phyloP scores from a whole-genome alignment of 768 basidiomycete genomes.

The Lactifluus piperatus region DNA sequence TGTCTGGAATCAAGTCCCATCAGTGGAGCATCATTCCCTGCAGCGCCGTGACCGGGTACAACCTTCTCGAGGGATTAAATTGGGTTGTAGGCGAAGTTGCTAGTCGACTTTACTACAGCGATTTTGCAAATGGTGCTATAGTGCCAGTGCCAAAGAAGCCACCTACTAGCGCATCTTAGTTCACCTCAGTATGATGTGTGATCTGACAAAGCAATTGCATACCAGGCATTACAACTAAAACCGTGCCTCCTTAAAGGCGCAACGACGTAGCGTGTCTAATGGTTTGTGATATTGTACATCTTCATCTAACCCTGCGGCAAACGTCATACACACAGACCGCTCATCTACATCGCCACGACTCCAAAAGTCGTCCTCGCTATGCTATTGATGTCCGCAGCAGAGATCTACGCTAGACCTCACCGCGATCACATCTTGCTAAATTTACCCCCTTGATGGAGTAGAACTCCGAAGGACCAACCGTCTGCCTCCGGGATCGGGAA shows the following conservation, averaged over 20 bases:
- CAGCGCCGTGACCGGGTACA: conserved; percentile 85
- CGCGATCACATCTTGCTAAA: too few relatives aligned
- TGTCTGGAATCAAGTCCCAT: conserved; percentile 77
- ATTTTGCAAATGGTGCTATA: conserved; percentile 21
- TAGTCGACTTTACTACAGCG: conserved; percentile 76
- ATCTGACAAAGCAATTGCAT: background rate
- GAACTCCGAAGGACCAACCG: too few relatives aligned
- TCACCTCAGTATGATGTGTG: background rate
- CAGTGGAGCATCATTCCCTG: conserved; percentile 87
- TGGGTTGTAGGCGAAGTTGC: conserved; percentile 92
- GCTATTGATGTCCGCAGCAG: background rate
- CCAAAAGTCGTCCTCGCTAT: background rate
- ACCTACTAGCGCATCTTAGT: background rate
- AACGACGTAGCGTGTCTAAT: background rate
- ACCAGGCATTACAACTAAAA: background rate
- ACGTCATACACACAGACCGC: background rate
- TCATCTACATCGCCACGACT: background rate
- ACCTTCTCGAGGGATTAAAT: conserved; percentile 77
- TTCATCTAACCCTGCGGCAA: background rate
- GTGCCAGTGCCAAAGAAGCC: background rate
- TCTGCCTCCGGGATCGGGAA: too few relatives aligned
- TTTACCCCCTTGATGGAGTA: too few relatives aligned
- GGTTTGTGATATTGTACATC: background rate
- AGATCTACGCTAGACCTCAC: too few relatives aligned
- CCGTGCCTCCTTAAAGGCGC: background rate